phyloP scores from a whole-genome alignment of 2,329 filamentous ascomycete species.

The Ceratocystis alfenasii region DNA sequence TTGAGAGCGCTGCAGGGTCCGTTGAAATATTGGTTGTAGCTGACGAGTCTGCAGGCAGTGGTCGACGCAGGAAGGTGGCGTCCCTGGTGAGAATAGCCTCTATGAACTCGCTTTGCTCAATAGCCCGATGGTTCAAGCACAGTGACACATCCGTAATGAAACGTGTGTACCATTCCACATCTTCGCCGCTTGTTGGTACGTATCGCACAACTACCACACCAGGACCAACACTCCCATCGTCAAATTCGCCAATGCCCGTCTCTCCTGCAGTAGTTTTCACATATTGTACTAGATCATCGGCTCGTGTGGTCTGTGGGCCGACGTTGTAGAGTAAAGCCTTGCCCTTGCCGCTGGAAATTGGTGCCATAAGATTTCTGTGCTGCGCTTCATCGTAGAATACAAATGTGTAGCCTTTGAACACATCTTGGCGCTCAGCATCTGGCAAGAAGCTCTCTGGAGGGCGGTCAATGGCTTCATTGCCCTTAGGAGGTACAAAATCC shows the following conservation, averaged over 20 bases:
- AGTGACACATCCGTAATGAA: slow-evolving; percentile 59
- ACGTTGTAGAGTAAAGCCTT: slow-evolving; percentile 63
- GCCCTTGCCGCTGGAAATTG: slow-evolving; percentile 67
- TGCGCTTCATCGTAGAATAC: slow-evolving; percentile 70
- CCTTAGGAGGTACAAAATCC: slow-evolving; percentile 59
- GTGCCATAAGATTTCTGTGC: slow-evolving; percentile 60
- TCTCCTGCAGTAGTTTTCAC: slow-evolving; percentile 64
- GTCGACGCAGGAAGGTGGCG: slow-evolving; percentile 56
- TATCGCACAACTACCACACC: slow-evolving; percentile 72
- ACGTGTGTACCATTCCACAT: slow-evolving; percentile 53
- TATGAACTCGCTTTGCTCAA: slow-evolving; percentile 83
- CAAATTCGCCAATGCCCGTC: slow-evolving; percentile 55
- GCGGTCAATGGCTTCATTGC: slow-evolving; percentile 61
- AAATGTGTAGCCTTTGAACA: slow-evolving; percentile 83
- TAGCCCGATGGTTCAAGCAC: slow-evolving; percentile 64
- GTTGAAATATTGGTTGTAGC: slow-evolving; percentile 19
- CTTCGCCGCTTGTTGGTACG: slow-evolving; percentile 41
- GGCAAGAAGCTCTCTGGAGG: slow-evolving; percentile 61
- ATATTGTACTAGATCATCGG: slow-evolving; percentile 65
- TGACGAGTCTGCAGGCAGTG: slow-evolving; percentile 42
- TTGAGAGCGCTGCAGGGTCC: neutral
- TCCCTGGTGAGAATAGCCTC: slow-evolving; percentile 79
- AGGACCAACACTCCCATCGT: slow-evolving; percentile 50
- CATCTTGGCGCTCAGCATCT: slow-evolving; percentile 48
- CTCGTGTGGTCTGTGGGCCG: slow-evolving; percentile 48